Evolutionary conservation across 164 flowering plant genomes (phyloP).

Genomic region (Vitis amurensis): DNA sequence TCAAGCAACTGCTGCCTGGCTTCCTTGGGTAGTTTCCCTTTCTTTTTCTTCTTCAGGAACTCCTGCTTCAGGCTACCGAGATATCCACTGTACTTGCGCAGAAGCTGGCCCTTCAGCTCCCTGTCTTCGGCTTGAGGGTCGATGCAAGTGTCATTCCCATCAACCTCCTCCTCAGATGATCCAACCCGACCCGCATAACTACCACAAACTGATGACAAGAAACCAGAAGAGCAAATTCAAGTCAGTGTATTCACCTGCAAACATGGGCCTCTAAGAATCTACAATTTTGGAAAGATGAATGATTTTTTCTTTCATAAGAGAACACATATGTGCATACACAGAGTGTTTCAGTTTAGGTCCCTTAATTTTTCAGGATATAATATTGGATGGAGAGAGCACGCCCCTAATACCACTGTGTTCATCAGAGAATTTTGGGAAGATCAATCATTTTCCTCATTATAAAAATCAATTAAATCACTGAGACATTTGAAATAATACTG

Average conservation of each 20-base stretch:
- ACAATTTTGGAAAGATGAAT: background rate
- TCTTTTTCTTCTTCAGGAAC: constrained; percentile 34
- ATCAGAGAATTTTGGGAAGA: no score
- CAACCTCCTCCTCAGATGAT: constrained; percentile 11
- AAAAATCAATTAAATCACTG: no score
- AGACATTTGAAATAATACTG: no score
- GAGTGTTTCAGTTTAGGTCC: no score
- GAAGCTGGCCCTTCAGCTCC: constrained; percentile 28
- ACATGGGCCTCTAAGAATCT: background rate
- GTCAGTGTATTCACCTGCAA: background rate
- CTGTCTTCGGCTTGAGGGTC: constrained; percentile 16
- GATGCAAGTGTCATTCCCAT: constrained; percentile 1
- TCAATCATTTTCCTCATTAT: no score
- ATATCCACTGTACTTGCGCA: constrained; percentile 34
- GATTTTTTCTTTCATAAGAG: no score
- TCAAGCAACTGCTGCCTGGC: constrained; percentile 27
- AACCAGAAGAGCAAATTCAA: constrained; percentile 1
- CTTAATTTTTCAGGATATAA: no score
- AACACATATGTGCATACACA: no score
- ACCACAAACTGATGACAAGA: constrained; percentile 1
- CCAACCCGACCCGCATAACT: constrained; percentile 5
- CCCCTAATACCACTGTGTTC: no score
- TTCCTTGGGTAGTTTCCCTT: constrained; percentile 33
- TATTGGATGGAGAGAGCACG: no score
- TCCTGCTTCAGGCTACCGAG: constrained; percentile 34